phyloP scores from a whole-genome alignment of 441 rosid genomes.

The Kokia cookei region DNA sequence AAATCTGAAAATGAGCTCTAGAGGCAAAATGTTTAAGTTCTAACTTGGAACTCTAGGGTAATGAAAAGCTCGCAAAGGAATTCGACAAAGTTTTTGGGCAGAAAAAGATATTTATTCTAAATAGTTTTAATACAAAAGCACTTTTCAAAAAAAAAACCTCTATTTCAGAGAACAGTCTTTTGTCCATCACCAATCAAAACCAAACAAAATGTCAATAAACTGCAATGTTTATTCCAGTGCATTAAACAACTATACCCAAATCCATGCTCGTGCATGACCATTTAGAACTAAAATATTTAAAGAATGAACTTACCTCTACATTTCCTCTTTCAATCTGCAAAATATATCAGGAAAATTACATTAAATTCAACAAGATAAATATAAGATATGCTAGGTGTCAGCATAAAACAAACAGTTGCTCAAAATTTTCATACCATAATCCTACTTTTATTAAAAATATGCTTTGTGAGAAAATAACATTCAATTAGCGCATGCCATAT shows the following conservation, averaged over 20 bases:
- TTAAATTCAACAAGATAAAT: not conserved
- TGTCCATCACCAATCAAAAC: not conserved
- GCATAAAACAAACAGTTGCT: not conserved
- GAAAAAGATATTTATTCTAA: not conserved
- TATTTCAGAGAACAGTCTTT: not conserved
- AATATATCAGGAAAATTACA: conserved; percentile 6
- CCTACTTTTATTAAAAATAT: not conserved
- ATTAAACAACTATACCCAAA: not conserved
- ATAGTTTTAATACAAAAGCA: not conserved
- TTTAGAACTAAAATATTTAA: not conserved
- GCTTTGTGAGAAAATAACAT: not conserved
- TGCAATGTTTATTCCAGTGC: not conserved
- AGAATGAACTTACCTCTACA: conserved; percentile 50
- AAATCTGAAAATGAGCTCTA: not conserved
- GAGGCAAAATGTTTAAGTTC: not conserved
- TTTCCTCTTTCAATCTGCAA: conserved; percentile 76
- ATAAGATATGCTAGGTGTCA: not conserved
- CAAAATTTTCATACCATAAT: not conserved
- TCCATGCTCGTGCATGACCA: not conserved
- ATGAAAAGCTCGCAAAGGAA: not conserved
- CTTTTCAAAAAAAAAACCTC: not conserved
- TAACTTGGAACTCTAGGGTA: not conserved
- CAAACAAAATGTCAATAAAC: not conserved
- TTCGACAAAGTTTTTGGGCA: not conserved
- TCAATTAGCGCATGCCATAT: not conserved